Evolutionary conservation across 345 rosid species (phyloP), one percentile per base, ranked within the genome.

Genomic region (Trapa incisa): DNA sequence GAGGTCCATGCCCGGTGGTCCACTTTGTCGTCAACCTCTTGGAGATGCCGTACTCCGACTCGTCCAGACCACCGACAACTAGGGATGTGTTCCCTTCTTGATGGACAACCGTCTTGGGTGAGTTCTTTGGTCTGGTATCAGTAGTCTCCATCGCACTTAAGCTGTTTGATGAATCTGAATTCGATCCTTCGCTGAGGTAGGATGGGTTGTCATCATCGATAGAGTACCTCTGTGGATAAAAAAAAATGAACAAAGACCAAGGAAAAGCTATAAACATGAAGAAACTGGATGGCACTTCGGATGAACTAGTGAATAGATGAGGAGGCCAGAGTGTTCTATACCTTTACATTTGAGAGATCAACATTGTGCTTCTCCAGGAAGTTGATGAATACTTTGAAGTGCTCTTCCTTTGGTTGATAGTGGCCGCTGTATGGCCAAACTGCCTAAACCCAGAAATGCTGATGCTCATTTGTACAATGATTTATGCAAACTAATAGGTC

Each of bases 391-490:
- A 87, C 99, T 78, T 38, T 72, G 76, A 94, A 91, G 61, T 94
- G 87, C n/a, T 87, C 99, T 61, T 91, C 97, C 0, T 96, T 94
- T 10, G 99, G 99, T 65, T 61, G 96, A 74, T 94, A 94, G 74
- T 94, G 99, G 61, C 99, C 99, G 60, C 99, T 94, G 65, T 94
- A 91, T 0, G 97, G 96, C 99, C 97, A 94, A 43, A 91, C 78
- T 37, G 97, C 97, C 94, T 87, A 66, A 50, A 82, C 45, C 61
- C 2, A 74, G 13, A 4, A 50, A 50, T 50, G 56, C 5, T 15
- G 16, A 11, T 48, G 45, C 13, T 45, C 48, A 45, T 41, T 41
- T 41, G 43, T 41, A 8, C 43, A 41, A 41, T 41, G 4, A 41
- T 4, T 41, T 41, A 8, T 41, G 43, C 43, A 8, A 4, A 41